These are phyloP conservation scores for Lecanicillium sp. DNA, from an alignment of 2,329 filamentous ascomycete species.

Conservation along the genomic window DNA sequence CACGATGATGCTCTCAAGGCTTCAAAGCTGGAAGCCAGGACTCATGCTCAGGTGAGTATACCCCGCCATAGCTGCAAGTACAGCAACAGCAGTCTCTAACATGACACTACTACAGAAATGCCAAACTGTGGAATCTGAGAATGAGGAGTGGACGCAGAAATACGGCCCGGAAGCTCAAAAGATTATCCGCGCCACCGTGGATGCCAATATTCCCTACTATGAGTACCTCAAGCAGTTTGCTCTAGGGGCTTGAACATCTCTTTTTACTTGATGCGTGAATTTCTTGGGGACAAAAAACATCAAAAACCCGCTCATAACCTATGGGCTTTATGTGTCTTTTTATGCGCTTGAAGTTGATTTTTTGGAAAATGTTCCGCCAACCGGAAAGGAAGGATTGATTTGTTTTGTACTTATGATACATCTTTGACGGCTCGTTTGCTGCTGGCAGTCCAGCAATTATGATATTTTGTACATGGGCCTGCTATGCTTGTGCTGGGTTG, in stretches of 20 bases:
- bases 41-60: constrained; percentile 48
- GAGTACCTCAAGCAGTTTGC: constrained; percentile 74
- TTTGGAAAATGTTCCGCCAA: too few relatives aligned
- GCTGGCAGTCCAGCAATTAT: too few relatives aligned
- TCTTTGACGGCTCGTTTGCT: too few relatives aligned
- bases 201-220: constrained; percentile 65
- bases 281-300: too few relatives aligned
- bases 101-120: constrained; percentile 38
- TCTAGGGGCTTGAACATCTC: not conserved
- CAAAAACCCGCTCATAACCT: too few relatives aligned
- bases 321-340: not conserved
- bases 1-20: constrained; percentile 91
- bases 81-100: too few relatives aligned
- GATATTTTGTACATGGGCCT: too few relatives aligned
- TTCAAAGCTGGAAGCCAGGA: constrained; percentile 62
- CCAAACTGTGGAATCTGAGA: constrained; percentile 57
- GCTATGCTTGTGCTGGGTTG: too few relatives aligned
- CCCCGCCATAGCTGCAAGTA: not conserved
- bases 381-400: too few relatives aligned
- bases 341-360: not conserved
- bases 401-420: too few relatives aligned
- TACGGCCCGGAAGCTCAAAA: constrained; percentile 64
- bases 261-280: not conserved
- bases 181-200: constrained; percentile 61
- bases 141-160: constrained; percentile 64